Evolutionary conservation across 2,329 filamentous ascomycete genomes (phyloP).

Genomic region (Penicillium digitatum): DNA sequence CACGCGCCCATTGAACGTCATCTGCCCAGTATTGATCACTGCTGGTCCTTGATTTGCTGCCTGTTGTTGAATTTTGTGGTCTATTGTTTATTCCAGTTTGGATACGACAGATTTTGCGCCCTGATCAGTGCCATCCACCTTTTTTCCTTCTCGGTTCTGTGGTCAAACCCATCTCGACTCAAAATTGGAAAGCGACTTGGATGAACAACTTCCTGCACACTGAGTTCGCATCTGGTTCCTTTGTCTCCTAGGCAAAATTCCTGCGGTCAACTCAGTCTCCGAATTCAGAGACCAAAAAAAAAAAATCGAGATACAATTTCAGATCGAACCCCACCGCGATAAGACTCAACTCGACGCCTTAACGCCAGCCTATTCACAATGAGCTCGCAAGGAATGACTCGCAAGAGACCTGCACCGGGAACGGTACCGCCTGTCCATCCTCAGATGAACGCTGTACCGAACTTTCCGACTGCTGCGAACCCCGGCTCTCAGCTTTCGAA

Average conservation of each 20-base stretch:
- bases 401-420: constrained; percentile 73
- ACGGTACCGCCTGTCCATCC: constrained; percentile 60
- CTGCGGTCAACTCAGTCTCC: not conserved
- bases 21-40: constrained; percentile 10
- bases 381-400: constrained; percentile 44
- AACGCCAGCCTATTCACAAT: constrained; percentile 23
- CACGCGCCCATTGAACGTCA: constrained; percentile 17
- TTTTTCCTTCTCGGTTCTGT: not conserved
- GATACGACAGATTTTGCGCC: not conserved
- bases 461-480: constrained; percentile 41
- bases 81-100: not conserved
- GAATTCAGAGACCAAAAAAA: not conserved
- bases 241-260: not conserved
- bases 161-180: constrained; percentile 13
- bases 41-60: constrained; percentile 1
- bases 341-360: constrained; percentile 5
- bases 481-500: constrained; percentile 45
- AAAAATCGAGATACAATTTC: not conserved
- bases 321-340: constrained; percentile 5
- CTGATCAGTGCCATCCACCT: not conserved
- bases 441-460: constrained; percentile 50
- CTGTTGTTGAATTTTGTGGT: not conserved
- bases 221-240: constrained; percentile 8
- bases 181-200: constrained; percentile 11
- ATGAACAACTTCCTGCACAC: constrained; percentile 13